Conservation (phyloP, 2,329 filamentous ascomycete genomes). For the Cladosporium sphaerospermum region DNA sequence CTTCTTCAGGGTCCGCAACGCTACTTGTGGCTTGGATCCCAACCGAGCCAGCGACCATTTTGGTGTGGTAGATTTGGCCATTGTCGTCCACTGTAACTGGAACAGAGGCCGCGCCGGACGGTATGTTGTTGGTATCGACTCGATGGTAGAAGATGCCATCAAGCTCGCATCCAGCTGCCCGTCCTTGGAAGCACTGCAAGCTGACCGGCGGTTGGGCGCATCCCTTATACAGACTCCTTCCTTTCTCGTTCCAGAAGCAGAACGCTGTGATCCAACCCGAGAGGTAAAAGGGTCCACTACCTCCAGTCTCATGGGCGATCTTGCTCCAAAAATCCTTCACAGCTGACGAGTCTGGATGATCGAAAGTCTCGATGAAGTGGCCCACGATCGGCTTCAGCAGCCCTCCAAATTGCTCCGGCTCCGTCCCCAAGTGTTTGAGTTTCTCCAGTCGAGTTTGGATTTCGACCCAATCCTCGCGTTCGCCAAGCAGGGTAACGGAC, state of each 20-base stretch:
- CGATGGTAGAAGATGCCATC: slow-evolving; percentile 21
- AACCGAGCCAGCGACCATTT: slow-evolving; percentile 30
- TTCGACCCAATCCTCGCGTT: slow-evolving; percentile 40
- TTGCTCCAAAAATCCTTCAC: slow-evolving; percentile 39
- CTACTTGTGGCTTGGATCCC: slow-evolving; percentile 22
- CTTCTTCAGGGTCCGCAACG: slow-evolving; percentile 1
- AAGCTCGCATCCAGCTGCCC: slow-evolving; percentile 9
- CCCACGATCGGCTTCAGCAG: slow-evolving; percentile 42
- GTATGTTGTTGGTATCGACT: slow-evolving; percentile 25
- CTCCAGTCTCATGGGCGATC: slow-evolving; percentile 25
- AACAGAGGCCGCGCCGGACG: slow-evolving; percentile 26
- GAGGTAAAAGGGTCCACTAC: slow-evolving; percentile 23
- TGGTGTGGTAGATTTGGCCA: slow-evolving; percentile 19
- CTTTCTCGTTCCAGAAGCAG: slow-evolving; percentile 23
- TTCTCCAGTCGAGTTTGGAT: slow-evolving; percentile 40
- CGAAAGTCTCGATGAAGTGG: slow-evolving; percentile 42
- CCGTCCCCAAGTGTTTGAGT: slow-evolving; percentile 39
- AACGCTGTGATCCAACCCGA: slow-evolving; percentile 38
- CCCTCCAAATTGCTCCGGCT: slow-evolving; percentile 35
- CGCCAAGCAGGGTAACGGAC: slow-evolving; percentile 46
- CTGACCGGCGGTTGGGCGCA: no score
- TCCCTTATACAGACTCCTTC: slow-evolving; percentile 16
- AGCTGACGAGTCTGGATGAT: slow-evolving; percentile 29
- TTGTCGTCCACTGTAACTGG: slow-evolving; percentile 31
- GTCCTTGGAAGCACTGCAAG: background rate